Evolutionary conservation across 805 yeast species (phyloP).

Genomic region (Wickerhamiella lipophila): DNA sequence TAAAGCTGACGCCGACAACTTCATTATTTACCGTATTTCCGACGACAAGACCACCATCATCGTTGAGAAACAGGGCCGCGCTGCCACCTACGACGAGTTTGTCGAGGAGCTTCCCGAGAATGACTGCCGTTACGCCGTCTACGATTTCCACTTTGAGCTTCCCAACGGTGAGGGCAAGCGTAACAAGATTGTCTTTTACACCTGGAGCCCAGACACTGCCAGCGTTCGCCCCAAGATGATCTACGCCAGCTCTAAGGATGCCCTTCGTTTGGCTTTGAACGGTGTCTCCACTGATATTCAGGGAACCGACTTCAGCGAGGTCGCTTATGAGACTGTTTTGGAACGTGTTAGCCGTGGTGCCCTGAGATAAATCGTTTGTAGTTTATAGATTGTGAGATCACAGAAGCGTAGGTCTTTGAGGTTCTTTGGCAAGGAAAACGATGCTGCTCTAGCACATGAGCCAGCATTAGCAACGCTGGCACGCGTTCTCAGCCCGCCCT

Average conservation of each 20-base stretch:
- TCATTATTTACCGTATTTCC: slow-evolving; percentile 67
- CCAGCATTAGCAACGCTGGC: too few relatives aligned
- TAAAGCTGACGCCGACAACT: slow-evolving; percentile 57
- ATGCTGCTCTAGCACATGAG: too few relatives aligned
- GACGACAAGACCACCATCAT: slow-evolving; percentile 81
- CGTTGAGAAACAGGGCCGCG: slow-evolving; percentile 72
- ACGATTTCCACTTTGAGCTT: slow-evolving; percentile 91
- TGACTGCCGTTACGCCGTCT: slow-evolving; percentile 92
- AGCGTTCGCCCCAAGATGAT: slow-evolving; percentile 91
- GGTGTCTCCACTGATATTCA: slow-evolving; percentile 92
- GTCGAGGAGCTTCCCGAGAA: slow-evolving; percentile 83
- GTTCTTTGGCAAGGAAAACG: too few relatives aligned
- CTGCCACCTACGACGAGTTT: slow-evolving; percentile 69
- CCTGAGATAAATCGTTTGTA: slow-evolving; percentile 7
- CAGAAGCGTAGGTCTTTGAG: too few relatives aligned
- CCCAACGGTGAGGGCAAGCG: slow-evolving; percentile 90
- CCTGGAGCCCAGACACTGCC: slow-evolving; percentile 98
- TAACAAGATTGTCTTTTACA: slow-evolving; percentile 54
- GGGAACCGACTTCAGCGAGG: slow-evolving; percentile 97
- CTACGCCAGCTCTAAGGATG: slow-evolving; percentile 96
- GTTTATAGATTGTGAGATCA: too few relatives aligned
- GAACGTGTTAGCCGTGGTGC: slow-evolving; percentile 81
- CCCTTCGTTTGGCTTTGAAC: slow-evolving; percentile 90
- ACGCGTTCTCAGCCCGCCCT: too few relatives aligned
- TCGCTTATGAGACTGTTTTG: slow-evolving; percentile 83